phyloP scores from a whole-genome alignment of 306 rosid genomes.

The Prunus mira region DNA sequence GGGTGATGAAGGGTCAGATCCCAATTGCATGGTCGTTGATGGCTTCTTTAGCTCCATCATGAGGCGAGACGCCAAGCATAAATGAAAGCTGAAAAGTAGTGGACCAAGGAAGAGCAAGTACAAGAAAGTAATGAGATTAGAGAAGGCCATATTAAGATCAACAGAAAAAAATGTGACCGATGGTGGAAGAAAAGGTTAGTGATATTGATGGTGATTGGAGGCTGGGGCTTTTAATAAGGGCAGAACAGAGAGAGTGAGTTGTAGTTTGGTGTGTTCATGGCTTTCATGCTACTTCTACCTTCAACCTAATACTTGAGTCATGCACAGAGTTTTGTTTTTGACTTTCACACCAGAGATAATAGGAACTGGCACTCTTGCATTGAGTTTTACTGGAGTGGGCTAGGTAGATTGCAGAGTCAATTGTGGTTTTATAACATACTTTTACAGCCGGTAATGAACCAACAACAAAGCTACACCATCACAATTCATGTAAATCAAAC shows the following conservation, averaged over 20 bases:
- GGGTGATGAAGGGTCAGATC: not conserved
- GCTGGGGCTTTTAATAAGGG: not conserved
- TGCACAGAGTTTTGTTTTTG: not conserved
- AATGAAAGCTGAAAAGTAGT: slow-evolving; percentile 1
- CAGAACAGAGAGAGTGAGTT: not conserved
- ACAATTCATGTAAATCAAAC: too few relatives aligned
- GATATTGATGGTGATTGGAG: not conserved
- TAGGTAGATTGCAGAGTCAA: too few relatives aligned
- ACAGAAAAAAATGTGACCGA: not conserved
- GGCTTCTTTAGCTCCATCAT: not conserved
- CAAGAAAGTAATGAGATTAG: not conserved
- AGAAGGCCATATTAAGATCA: not conserved
- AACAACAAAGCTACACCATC: too few relatives aligned
- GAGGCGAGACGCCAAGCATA: slow-evolving; percentile 1
- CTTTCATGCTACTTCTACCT: slow-evolving; percentile 10
- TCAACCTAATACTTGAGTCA: slow-evolving; percentile 6
- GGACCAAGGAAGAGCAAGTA: slow-evolving; percentile 10
- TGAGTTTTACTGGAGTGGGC: too few relatives aligned
- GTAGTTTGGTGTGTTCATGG: not conserved
- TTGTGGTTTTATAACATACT: too few relatives aligned
- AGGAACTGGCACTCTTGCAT: not conserved
- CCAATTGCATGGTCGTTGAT: not conserved
- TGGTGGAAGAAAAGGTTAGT: not conserved
- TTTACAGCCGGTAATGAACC: too few relatives aligned
- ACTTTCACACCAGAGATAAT: not conserved